Evolutionary conservation across 129 eudicot genomes (phyloP).

Genomic region (Rutidosis leptorrhynchoides): DNA sequence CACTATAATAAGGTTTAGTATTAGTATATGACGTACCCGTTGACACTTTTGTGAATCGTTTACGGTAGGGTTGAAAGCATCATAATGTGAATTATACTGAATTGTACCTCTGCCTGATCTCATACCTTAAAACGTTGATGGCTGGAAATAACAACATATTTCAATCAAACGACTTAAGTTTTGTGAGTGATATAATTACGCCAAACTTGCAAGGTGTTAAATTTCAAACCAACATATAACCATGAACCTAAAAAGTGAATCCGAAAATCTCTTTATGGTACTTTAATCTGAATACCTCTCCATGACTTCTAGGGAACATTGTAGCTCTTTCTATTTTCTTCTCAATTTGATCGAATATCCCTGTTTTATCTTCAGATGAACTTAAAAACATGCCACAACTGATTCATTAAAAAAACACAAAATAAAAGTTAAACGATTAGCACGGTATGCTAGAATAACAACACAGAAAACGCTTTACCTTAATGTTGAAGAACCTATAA

Average conservation of each 20-base stretch:
- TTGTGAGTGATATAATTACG: not conserved
- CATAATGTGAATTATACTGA: conserved; percentile 80
- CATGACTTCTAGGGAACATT: conserved; percentile 73
- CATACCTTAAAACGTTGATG: conserved; percentile 81
- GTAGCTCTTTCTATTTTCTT: conserved; percentile 81
- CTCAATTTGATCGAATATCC: conserved; percentile 71
- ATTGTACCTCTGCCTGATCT: conserved; percentile 81
- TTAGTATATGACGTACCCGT: conserved; percentile 58
- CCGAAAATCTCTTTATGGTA: not conserved
- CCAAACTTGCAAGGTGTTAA: not conserved
- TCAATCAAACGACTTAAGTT: conserved; percentile 7
- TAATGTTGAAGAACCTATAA: too few relatives aligned
- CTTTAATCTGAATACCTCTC: conserved; percentile 68
- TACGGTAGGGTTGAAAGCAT: conserved; percentile 83
- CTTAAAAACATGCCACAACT: conserved; percentile 95
- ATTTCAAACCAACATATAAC: not conserved
- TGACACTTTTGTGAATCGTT: conserved; percentile 96
- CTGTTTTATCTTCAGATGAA: conserved; percentile 82
- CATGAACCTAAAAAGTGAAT: not conserved
- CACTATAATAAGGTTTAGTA: not conserved
- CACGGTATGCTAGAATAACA: not conserved
- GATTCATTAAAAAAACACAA: conserved; percentile 22
- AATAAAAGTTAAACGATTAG: not conserved
- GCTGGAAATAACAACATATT: conserved; percentile 45
- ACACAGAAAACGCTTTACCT: too few relatives aligned